Evolutionary conservation across 805 yeast species (phyloP).

Genomic region (Metschnikowia peoriensis): DNA sequence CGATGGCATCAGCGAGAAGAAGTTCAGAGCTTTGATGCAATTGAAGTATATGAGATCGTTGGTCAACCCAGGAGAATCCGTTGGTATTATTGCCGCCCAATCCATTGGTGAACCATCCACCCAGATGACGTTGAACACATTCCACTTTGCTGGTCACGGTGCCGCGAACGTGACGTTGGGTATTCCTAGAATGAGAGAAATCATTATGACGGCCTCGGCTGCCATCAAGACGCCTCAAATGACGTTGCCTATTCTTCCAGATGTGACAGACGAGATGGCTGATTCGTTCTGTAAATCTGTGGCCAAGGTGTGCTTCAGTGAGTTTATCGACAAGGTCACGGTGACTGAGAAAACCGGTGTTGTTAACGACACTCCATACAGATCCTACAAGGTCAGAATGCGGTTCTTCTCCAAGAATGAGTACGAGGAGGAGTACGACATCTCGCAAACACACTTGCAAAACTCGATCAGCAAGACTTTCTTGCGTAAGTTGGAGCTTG

Average conservation of each 20-base stretch:
- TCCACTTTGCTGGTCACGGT: slow-evolving; percentile 99
- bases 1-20: slow-evolving; percentile 64
- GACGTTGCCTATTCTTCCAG: slow-evolving; percentile 82
- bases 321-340: slow-evolving; percentile 77
- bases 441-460: slow-evolving; percentile 76
- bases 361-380: slow-evolving; percentile 46
- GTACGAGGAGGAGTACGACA: slow-evolving; percentile 86
- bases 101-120: slow-evolving; percentile 99
- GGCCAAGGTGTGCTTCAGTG: slow-evolving; percentile 80
- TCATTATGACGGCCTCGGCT: slow-evolving; percentile 98
- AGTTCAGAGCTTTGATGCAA: slow-evolving; percentile 95
- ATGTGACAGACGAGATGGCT: slow-evolving; percentile 82
- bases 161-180: slow-evolving; percentile 99
- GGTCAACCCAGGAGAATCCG: slow-evolving; percentile 95
- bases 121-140: slow-evolving; percentile 95
- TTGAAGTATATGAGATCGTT: slow-evolving; percentile 96
- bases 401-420: slow-evolving; percentile 73
- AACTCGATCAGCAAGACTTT: slow-evolving; percentile 61
- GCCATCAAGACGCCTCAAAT: slow-evolving; percentile 97
- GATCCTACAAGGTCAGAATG: slow-evolving; percentile 75
- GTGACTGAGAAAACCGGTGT: slow-evolving; percentile 88
- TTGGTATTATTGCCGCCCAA: slow-evolving; percentile 97
- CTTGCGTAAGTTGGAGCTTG: slow-evolving; percentile 66
- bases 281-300: slow-evolving; percentile 91
- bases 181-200: slow-evolving; percentile 99